Conservation (phyloP, 768 basidiomycete genomes). For the Tephrocybe sp. region DNA sequence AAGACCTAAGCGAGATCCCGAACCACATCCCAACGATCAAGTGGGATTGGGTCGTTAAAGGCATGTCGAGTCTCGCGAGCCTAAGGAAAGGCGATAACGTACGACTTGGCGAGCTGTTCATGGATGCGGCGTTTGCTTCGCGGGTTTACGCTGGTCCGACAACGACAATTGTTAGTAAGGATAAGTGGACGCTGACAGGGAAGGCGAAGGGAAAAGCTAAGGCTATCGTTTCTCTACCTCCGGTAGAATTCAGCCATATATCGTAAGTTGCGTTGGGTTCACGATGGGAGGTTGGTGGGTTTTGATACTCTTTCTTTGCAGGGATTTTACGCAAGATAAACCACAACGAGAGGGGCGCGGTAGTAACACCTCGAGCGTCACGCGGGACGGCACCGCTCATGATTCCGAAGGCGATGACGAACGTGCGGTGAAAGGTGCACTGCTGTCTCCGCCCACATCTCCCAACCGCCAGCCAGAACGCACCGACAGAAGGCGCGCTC, state of each 20-base stretch:
- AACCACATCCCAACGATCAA: slow-evolving; percentile 59
- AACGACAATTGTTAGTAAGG: slow-evolving; percentile 9
- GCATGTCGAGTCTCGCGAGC: slow-evolving; percentile 25
- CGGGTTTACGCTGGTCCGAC: slow-evolving; percentile 45
- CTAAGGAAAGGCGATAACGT: slow-evolving; percentile 26
- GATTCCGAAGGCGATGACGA: slow-evolving; percentile 22
- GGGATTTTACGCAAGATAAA: slow-evolving; percentile 35
- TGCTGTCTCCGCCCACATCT: slow-evolving; percentile 14
- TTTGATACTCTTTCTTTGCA: too few species aligned
- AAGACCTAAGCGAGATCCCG: slow-evolving; percentile 54
- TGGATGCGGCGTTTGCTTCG: slow-evolving; percentile 45
- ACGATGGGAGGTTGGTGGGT: too few species aligned
- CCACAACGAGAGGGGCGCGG: slow-evolving; percentile 5
- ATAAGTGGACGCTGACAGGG: slow-evolving; percentile 23
- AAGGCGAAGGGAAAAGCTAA: slow-evolving; percentile 22
- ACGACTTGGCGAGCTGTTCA: slow-evolving; percentile 36
- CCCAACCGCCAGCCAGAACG: slow-evolving; percentile 2
- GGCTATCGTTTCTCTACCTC: not conserved
- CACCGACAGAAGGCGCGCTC: not conserved
- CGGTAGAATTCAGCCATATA: slow-evolving; percentile 40
- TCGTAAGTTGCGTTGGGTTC: slow-evolving; percentile 34
- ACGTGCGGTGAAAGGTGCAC: slow-evolving; percentile 10
- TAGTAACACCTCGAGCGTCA: slow-evolving; percentile 9
- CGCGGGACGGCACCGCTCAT: not conserved
- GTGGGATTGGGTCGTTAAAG: slow-evolving; percentile 59